Conservation (phyloP, 2,329 filamentous ascomycete genomes). For the Trichoderma atroviride region DNA sequence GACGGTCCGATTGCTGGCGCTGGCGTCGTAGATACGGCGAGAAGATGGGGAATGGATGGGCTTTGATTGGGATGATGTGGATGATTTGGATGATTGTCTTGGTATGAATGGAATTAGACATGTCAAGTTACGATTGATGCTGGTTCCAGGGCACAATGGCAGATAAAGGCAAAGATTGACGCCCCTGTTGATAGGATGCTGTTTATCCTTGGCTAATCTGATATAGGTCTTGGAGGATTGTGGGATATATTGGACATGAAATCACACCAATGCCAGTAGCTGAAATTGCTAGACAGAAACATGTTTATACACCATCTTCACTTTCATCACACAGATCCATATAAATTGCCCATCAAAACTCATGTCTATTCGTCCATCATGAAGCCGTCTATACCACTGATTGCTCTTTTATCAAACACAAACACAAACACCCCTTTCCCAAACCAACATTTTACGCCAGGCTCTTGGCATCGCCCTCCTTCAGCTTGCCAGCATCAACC, state of each 20-base stretch:
- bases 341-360: background rate
- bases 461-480: constrained; percentile 77
- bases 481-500: constrained; percentile 79
- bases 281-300: background rate
- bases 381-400: background rate
- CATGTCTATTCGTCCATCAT: constrained; percentile 16
- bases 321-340: too few species aligned
- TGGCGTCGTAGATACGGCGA: constrained; percentile 16
- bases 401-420: constrained; percentile 11
- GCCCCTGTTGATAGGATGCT: background rate
- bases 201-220: too few species aligned
- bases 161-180: background rate
- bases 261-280: background rate
- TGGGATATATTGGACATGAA: background rate
- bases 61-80: background rate
- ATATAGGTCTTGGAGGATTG: too few species aligned
- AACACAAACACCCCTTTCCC: constrained; percentile 5
- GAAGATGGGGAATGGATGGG: background rate
- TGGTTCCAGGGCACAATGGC: background rate
- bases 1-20: background rate
- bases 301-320: background rate
- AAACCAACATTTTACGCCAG: constrained; percentile 44
- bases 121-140: fast-evolving
- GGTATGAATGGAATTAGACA: background rate
- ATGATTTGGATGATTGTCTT: background rate